These are phyloP conservation scores for Haplographium delicatum DNA, from an alignment of 495 filamentous ascomycete genomes.

Conservation along the genomic window DNA sequence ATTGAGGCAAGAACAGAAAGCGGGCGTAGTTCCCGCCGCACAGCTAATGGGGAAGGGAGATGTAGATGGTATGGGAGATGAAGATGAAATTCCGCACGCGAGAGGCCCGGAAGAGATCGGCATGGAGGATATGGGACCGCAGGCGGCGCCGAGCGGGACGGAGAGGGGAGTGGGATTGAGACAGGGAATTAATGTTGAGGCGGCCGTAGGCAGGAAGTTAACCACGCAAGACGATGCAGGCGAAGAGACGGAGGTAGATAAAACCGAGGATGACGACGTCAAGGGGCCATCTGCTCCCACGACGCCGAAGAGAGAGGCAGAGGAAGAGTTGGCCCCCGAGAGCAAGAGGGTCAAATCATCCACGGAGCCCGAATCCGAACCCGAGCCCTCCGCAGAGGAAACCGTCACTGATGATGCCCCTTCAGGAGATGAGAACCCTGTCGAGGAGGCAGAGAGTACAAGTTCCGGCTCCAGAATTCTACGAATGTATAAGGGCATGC, in stretches of 20 bases:
- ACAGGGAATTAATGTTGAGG: conserved; percentile 48
- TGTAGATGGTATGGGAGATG: conserved; percentile 33
- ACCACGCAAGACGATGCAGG: conserved; percentile 6
- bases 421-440: conserved; percentile 17
- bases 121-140: conserved; percentile 80
- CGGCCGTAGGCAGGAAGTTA: conserved; percentile 43
- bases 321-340: conserved; percentile 32
- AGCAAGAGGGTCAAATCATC: conserved; percentile 33
- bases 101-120: conserved; percentile 78
- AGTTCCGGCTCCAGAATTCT: too few species aligned
- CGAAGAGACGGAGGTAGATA: conserved; percentile 20
- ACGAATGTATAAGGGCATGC: too few species aligned
- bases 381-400: neutral
- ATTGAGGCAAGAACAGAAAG: conserved; percentile 71
- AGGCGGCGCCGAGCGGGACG: conserved; percentile 31
- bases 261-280: conserved; percentile 8
- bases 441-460: too few species aligned
- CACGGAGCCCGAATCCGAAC: conserved; percentile 23
- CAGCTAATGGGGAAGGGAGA: conserved; percentile 30
- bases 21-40: conserved; percentile 55
- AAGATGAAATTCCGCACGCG: conserved; percentile 71
- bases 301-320: conserved; percentile 41
- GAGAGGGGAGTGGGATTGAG: conserved; percentile 26
- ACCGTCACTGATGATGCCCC: conserved; percentile 18
- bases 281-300: conserved; percentile 13